phyloP scores from a whole-genome alignment of 2,329 filamentous ascomycete genomes.

The Stagonosporopsis cucurbitacearum region DNA sequence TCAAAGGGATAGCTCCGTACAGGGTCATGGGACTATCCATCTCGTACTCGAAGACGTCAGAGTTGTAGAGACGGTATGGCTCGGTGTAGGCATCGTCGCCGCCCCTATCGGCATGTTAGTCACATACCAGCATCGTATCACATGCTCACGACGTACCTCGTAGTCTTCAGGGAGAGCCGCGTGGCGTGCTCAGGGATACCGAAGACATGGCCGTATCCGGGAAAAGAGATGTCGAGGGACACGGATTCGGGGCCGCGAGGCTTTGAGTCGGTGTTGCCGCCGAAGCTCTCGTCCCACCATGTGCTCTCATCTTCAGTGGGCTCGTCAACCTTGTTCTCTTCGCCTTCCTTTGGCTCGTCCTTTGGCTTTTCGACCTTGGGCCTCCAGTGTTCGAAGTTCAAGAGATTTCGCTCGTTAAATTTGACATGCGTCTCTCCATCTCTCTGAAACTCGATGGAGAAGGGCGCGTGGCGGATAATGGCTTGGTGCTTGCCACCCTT shows the following conservation, averaged over 20 bases:
- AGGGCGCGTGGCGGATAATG: constrained; percentile 81
- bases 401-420: constrained; percentile 84
- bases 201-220: constrained; percentile 89
- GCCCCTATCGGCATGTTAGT: constrained; percentile 57
- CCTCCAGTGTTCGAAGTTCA: constrained; percentile 97
- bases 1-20: constrained; percentile 95
- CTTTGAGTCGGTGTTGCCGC: constrained; percentile 93
- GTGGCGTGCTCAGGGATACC: constrained; percentile 94
- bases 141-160: constrained; percentile 60
- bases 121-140: background rate
- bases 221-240: constrained; percentile 88
- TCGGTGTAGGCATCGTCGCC: constrained; percentile 84
- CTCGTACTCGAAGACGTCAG: constrained; percentile 97
- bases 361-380: constrained; percentile 73
- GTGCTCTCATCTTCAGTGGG: constrained; percentile 78
- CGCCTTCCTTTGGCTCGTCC: constrained; percentile 60
- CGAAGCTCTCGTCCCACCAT: constrained; percentile 98
- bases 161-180: constrained; percentile 85
- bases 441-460: constrained; percentile 83
- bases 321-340: constrained; percentile 49
- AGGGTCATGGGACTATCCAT: constrained; percentile 98
- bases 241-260: constrained; percentile 94
- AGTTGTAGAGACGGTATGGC: constrained; percentile 93
- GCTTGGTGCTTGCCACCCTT: constrained; percentile 78
- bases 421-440: constrained; percentile 83